Evolutionary conservation across 2,329 filamentous ascomycete species (phyloP).

Genomic region (Chaetomium sp.): DNA sequence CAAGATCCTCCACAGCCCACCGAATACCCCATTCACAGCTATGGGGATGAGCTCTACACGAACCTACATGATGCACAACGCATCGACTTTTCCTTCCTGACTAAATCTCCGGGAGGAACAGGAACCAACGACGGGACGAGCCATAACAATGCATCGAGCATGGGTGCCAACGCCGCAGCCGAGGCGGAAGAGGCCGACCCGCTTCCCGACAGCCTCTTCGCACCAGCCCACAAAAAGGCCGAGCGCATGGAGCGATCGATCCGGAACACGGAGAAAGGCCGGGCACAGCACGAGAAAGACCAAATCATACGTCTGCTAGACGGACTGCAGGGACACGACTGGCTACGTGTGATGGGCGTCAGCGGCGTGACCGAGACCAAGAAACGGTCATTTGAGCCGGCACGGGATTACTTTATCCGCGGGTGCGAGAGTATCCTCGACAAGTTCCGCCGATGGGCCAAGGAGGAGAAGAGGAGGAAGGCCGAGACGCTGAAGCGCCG

Average conservation of each 20-base stretch:
- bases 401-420: conserved; percentile 74
- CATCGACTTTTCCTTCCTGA: conserved; percentile 49
- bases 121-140: conserved; percentile 22
- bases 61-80: conserved; percentile 51
- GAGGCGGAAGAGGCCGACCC: conserved; percentile 36
- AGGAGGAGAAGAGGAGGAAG: conserved; percentile 73
- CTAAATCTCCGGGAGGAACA: neutral
- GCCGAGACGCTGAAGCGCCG: conserved; percentile 40
- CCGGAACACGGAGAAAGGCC: conserved; percentile 57
- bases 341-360: conserved; percentile 87
- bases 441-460: conserved; percentile 82
- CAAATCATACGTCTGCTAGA: conserved; percentile 64
- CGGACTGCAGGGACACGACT: conserved; percentile 83
- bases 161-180: neutral
- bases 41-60: conserved; percentile 50
- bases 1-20: conserved; percentile 17
- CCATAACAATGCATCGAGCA: neutral
- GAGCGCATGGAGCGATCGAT: conserved; percentile 57
- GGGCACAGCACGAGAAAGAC: conserved; percentile 60
- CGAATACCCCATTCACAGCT: conserved; percentile 41
- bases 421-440: conserved; percentile 76
- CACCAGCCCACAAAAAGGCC: conserved; percentile 50
- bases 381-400: conserved; percentile 80
- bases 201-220: conserved; percentile 49
- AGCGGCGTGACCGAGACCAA: conserved; percentile 77